These are phyloP conservation scores for Sisymbrium altissimum DNA, from an alignment of 345 rosid genomes.

Conservation along the genomic window DNA sequence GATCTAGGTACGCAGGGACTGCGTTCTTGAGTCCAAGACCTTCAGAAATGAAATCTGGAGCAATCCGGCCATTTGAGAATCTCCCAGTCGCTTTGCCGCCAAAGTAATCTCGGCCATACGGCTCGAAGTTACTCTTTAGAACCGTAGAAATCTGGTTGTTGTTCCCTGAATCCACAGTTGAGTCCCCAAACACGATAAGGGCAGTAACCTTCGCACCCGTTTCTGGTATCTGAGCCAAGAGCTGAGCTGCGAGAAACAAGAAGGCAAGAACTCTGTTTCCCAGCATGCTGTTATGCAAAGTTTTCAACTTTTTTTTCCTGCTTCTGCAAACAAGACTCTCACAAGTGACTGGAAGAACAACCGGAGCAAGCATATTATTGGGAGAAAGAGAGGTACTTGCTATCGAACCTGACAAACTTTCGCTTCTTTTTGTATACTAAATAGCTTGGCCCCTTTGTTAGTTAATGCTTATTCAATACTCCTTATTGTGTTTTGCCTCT, in stretches of 20 bases:
- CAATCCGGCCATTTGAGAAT: slow-evolving; percentile 72
- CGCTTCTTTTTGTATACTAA: slow-evolving; percentile 1
- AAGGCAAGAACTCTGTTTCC: slow-evolving; percentile 16
- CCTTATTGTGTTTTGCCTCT: background rate
- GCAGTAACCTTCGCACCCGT: slow-evolving; percentile 50
- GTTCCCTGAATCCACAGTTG: slow-evolving; percentile 78
- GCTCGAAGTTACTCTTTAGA: slow-evolving; percentile 64
- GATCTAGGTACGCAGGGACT: slow-evolving; percentile 82
- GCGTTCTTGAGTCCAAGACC: slow-evolving; percentile 65
- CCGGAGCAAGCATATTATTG: background rate
- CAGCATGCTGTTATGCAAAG: slow-evolving; percentile 37
- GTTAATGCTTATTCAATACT: slow-evolving; percentile 22
- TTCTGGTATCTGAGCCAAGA: slow-evolving; percentile 35
- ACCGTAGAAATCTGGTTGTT: slow-evolving; percentile 68
- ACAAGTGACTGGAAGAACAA: background rate
- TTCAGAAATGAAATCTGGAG: slow-evolving; percentile 70
- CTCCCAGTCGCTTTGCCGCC: slow-evolving; percentile 66
- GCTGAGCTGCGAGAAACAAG: slow-evolving; percentile 27
- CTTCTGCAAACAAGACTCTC: slow-evolving; percentile 10
- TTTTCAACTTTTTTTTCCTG: background rate
- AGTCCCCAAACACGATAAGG: slow-evolving; percentile 73
- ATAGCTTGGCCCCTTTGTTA: slow-evolving; percentile 13
- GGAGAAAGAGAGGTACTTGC: slow-evolving; percentile 16
- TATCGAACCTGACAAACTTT: background rate
- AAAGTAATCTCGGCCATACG: slow-evolving; percentile 72